Evolutionary conservation across 2,329 filamentous ascomycete genomes (phyloP), one percentile per base, ranked within the genome.

Genomic region (Aspergillus tanneri): DNA sequence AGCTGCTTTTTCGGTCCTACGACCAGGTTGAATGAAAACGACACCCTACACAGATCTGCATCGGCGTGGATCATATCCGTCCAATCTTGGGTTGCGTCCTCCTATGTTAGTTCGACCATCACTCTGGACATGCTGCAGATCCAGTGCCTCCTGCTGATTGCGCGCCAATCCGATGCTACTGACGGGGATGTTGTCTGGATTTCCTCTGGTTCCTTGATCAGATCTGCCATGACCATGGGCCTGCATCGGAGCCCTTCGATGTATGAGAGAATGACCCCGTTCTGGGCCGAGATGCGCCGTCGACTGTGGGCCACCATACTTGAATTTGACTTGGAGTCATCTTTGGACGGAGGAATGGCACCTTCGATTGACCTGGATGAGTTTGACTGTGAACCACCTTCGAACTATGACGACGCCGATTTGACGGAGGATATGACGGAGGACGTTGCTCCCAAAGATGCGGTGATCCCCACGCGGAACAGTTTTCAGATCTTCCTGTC

Each of bases 11-110:
- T 65, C 30, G 49, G 30, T 36, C 54, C 42, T 28, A 53, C 41
- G 45, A 58, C 34, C 14, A 53, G 40, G 45, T 55, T 49, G 32
- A 63, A 44, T 48, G 59, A 41, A 50, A 61, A 35, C n/a, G 49
- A 49, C 51, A 77, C 74, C 0, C 53, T 81, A 21, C 74, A 79
- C 5, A 43, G 65, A 5, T 69, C 71, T 0, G 81, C 81, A 0
- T 66, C 76, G n/a, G 70, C 59, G 28, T 71, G 68, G 67, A 63
- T 68, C 12, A 56, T 67, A 43, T 63, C 63, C 0, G 64, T 69
- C 5, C 66, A 69, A 40, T 63, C 61, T 2, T 70, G 68, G 57
- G 55, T 69, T 22, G 59, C 61, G 0, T 62, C 62, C 27, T 60
- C 62, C 2, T 58, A 63, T 46, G 63, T 66, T 9, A 67, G 64